Evolutionary conservation across 768 basidiomycete genomes (phyloP).

Genomic region (Rhodotorula diobovata): DNA sequence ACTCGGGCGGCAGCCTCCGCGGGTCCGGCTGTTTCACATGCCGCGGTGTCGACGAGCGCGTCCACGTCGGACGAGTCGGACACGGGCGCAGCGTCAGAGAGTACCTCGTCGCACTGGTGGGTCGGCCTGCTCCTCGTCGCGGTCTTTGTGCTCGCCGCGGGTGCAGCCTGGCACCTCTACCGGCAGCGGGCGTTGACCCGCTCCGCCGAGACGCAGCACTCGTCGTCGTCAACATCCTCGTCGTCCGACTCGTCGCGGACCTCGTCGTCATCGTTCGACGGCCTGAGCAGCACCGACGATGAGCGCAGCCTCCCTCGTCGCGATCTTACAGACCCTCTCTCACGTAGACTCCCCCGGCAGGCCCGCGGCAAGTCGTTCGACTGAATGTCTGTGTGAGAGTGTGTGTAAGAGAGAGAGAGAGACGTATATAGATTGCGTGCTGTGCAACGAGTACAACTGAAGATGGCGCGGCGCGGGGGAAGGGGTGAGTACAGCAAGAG

Average conservation of each 20-base stretch:
- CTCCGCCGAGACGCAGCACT: not conserved
- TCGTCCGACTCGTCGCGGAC: not conserved
- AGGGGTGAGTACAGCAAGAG: not conserved
- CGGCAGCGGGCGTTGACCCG: not conserved
- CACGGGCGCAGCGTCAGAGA: not conserved
- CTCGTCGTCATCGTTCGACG: too few species aligned
- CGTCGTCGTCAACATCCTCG: not conserved
- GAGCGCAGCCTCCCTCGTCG: not conserved
- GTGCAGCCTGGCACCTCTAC: not conserved
- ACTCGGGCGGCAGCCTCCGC: too few species aligned
- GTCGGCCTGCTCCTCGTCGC: not conserved
- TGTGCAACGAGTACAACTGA: not conserved
- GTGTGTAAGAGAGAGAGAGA: not conserved
- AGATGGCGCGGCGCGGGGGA: too few species aligned
- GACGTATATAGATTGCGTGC: not conserved
- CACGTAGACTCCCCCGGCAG: not conserved
- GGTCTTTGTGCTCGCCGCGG: not conserved
- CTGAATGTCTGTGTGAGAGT: too few species aligned
- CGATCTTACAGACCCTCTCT: not conserved
- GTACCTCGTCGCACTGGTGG: not conserved
- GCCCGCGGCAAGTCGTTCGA: not conserved
- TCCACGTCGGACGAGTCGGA: too few species aligned
- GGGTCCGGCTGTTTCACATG: too few species aligned
- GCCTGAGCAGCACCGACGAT: not conserved
- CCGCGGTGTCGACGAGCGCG: too few species aligned